Percentiles rank a stretch among this genome's conserved stretches.
These are phyloP conservation scores for Penicillium aurantiogriseum DNA, from an alignment of 2,329 filamentous ascomycete genomes.

Conservation along the genomic window DNA sequence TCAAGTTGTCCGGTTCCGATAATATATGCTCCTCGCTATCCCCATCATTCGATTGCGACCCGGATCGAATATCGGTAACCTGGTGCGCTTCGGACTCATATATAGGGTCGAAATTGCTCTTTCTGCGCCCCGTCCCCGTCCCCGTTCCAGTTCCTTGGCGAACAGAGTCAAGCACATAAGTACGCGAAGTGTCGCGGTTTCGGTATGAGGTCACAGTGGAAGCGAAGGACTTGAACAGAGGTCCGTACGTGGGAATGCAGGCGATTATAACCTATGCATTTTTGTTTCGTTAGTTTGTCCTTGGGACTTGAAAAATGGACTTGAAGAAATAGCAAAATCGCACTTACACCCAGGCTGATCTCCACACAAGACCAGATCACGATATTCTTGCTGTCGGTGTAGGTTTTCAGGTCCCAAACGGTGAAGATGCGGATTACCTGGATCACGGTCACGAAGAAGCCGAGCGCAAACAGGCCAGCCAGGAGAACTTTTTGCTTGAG, in stretches of 20 bases:
- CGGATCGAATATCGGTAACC: background rate
- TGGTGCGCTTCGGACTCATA: background rate
- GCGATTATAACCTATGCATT: slow-evolving; percentile 37
- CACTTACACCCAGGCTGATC: slow-evolving; percentile 42
- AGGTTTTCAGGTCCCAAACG: slow-evolving; percentile 46
- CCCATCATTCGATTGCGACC: background rate
- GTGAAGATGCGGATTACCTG: slow-evolving; percentile 54
- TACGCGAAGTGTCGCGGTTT: background rate
- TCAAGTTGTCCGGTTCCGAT: background rate
- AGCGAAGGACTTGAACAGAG: slow-evolving; percentile 35
- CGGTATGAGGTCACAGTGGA: slow-evolving; percentile 20
- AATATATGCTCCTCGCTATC: background rate
- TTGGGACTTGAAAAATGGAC: background rate
- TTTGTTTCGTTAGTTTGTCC: background rate
- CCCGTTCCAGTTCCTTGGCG: background rate
- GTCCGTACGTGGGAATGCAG: slow-evolving; percentile 46
- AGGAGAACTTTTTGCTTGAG: slow-evolving; percentile 36
- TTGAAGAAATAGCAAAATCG: background rate
- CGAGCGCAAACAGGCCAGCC: slow-evolving; percentile 48
- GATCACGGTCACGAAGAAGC: slow-evolving; percentile 53
- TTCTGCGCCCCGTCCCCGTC: background rate
- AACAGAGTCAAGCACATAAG: slow-evolving; percentile 5
- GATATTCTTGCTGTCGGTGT: slow-evolving; percentile 45
- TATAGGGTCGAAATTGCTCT: background rate
- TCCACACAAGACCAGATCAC: slow-evolving; percentile 51